Percentiles rank a stretch among this genome's conserved stretches.
phyloP scores from a whole-genome alignment of 495 filamentous ascomycete species.

The Saxophila tyrrhenica region DNA sequence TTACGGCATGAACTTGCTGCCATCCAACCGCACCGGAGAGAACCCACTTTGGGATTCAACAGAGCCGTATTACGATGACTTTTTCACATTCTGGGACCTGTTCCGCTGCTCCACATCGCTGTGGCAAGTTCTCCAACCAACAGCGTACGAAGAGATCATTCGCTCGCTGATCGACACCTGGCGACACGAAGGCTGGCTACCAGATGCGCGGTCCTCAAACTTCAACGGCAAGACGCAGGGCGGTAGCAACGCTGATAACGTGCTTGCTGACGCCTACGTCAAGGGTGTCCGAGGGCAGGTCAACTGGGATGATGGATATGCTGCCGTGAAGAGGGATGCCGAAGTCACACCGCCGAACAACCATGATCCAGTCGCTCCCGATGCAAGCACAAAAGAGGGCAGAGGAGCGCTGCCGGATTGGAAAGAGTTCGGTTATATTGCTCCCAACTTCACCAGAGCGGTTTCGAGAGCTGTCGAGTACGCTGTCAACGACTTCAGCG shows the following conservation, averaged over 20 bases:
- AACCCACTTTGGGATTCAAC: constrained; percentile 54
- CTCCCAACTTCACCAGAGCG: constrained; percentile 47
- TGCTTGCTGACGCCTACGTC: constrained; percentile 64
- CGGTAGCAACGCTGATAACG: constrained; percentile 62
- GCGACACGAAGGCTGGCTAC: constrained; percentile 49
- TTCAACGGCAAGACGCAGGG: constrained; percentile 63
- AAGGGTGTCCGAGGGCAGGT: constrained; percentile 55
- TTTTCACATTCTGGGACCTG: constrained; percentile 38
- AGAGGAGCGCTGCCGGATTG: constrained; percentile 62
- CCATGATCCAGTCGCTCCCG: constrained; percentile 46
- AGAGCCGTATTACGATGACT: constrained; percentile 51
- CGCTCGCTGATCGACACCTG: constrained; percentile 62
- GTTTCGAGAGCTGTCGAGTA: constrained; percentile 62
- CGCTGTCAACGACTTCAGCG: constrained; percentile 50
- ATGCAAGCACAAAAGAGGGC: constrained; percentile 58
- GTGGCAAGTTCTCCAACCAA: constrained; percentile 54
- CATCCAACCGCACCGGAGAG: constrained; percentile 61
- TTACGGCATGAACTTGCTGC: constrained; percentile 59
- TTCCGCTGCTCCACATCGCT: constrained; percentile 55
- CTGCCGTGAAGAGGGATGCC: constrained; percentile 60
- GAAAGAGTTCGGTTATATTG: constrained; percentile 52
- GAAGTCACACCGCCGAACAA: constrained; percentile 50
- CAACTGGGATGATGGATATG: constrained; percentile 59
- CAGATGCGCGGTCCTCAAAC: constrained; percentile 40
- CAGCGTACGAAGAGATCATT: constrained; percentile 52